These are phyloP conservation scores for Protomyces macrosporus DNA, from an alignment of 1,139 yeast genomes.

Conservation along the genomic window DNA sequence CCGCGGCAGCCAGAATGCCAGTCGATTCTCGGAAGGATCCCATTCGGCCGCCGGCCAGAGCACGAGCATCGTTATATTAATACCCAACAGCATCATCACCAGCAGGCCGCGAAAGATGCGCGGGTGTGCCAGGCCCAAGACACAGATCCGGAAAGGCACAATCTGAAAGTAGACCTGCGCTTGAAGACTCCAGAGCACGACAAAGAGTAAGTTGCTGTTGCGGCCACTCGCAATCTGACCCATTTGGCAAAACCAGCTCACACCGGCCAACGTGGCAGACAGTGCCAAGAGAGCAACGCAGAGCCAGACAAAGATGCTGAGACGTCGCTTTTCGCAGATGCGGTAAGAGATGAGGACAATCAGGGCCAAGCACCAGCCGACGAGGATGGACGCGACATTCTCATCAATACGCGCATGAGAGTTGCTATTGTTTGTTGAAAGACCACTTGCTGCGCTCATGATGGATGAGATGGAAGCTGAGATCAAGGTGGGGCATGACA, in stretches of 20 bases:
- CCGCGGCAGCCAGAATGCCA: constrained; percentile 7
- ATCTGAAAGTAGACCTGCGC: constrained; percentile 17
- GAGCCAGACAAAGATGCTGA: not conserved
- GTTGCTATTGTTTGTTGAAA: not conserved
- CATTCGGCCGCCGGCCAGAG: not conserved
- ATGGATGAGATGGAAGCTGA: too few relatives aligned
- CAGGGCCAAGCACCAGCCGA: constrained; percentile 13
- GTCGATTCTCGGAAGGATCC: not conserved
- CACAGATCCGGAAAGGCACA: constrained; percentile 7
- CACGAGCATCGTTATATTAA: constrained; percentile 3
- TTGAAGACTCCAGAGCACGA: constrained; percentile 9
- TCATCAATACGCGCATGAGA: not conserved
- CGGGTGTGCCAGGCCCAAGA: not conserved
- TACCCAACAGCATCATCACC: not conserved
- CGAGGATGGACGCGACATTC: constrained; percentile 1
- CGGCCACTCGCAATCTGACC: not conserved
- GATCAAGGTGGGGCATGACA: too few relatives aligned
- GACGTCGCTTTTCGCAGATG: not conserved
- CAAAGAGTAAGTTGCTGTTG: not conserved
- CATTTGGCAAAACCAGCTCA: constrained; percentile 6
- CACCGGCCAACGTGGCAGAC: constrained; percentile 4
- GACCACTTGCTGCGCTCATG: too few relatives aligned
- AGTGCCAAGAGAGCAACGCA: constrained; percentile 1
- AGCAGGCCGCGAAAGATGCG: not conserved
- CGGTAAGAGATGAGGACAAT: not conserved